Base-by-base conservation (phyloP, 2,329 filamentous ascomycete species). In the Cercospora sojina region DNA sequence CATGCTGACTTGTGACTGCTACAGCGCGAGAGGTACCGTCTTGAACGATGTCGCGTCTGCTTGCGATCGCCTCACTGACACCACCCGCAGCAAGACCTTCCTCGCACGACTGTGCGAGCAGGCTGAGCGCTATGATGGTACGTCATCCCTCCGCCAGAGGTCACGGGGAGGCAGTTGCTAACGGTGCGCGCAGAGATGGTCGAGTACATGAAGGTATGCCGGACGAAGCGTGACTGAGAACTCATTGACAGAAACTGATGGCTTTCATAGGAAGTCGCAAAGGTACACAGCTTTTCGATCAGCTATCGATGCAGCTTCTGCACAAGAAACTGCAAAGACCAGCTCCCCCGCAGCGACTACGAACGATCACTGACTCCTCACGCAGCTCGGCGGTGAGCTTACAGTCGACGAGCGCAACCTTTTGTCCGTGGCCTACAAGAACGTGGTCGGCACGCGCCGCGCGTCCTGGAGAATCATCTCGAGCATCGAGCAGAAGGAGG, bases 401-500 rank as follows among this genome's bases (percentile, higher is more conserved):
- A 86, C 87, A 70, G 87, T 90, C 72, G 87, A 90, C 77, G 87
- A 90, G 82, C 87, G 87, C 79, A 98, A 98, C 86, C 91, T 99
- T 73, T 90, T 99, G 74, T 97, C 92, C 74, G 95, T 98, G 78
- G 94, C 94, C 81, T 99, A 99, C 90, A 99, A 99, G 91, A 99
- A 99, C 84, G 95, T 99, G 69, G 92, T 99, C 78, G 94, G 95
- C 78, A 96, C 95, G 80, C 91, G 94, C 83, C 94, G 95, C 89
- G 94, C 94, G 80, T 97, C 93, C 77, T 99, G 94, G 94, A 90
- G 94, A 85, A 98, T 99, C 84, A 96, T 99, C 84, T 96, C 93
- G 80, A 98, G 95, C 80, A 98, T 99, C 83, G 94, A 98, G 87
- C 94, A 98, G 85, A 98, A 98, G 90, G 94, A 98, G 87, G 94